Evolutionary conservation across 352 stramenopile genomes (phyloP).

Genomic region (Phytophthora megakarya): DNA sequence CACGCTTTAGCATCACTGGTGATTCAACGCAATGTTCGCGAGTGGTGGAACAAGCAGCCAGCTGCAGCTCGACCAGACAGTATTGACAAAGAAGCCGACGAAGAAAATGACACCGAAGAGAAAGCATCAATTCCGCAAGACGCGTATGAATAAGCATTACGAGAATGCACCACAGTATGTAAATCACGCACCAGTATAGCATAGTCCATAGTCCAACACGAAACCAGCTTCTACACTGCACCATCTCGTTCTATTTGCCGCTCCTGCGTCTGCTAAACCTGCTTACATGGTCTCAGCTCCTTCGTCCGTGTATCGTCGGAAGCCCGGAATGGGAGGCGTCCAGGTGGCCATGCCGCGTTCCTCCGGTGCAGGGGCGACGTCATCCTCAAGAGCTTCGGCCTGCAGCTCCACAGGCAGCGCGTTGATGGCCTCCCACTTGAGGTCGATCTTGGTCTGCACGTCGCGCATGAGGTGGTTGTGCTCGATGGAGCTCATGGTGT

Average conservation of each 20-base stretch:
- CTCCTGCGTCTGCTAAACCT: constrained; percentile 5
- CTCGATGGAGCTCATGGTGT: constrained; percentile 76
- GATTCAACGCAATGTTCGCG: constrained; percentile 85
- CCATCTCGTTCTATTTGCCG: constrained; percentile 34
- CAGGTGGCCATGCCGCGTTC: constrained; percentile 81
- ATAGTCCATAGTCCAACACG: constrained; percentile 24
- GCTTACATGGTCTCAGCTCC: constrained; percentile 29
- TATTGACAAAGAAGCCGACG: constrained; percentile 9
- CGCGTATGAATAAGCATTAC: constrained; percentile 10
- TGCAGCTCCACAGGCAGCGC: constrained; percentile 80
- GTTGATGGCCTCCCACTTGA: constrained; percentile 92
- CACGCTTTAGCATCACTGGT: constrained; percentile 82
- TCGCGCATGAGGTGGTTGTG: constrained; percentile 91
- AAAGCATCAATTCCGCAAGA: constrained; percentile 2
- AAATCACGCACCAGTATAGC: constrained; percentile 22
- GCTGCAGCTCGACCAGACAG: constrained; percentile 26
- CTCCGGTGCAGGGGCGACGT: constrained; percentile 65
- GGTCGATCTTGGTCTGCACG: constrained; percentile 91
- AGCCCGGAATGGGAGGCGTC: constrained; percentile 88
- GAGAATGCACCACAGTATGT: constrained; percentile 19
- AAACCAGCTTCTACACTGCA: constrained; percentile 14
- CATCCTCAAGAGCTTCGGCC: constrained; percentile 74
- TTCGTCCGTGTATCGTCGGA: constrained; percentile 83
- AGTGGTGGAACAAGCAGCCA: constrained; percentile 81
- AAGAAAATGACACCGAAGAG: constrained; percentile 17